Base-by-base conservation (phyloP, 1,284 basidiomycete genomes). In the Porogramme epimiltina region DNA sequence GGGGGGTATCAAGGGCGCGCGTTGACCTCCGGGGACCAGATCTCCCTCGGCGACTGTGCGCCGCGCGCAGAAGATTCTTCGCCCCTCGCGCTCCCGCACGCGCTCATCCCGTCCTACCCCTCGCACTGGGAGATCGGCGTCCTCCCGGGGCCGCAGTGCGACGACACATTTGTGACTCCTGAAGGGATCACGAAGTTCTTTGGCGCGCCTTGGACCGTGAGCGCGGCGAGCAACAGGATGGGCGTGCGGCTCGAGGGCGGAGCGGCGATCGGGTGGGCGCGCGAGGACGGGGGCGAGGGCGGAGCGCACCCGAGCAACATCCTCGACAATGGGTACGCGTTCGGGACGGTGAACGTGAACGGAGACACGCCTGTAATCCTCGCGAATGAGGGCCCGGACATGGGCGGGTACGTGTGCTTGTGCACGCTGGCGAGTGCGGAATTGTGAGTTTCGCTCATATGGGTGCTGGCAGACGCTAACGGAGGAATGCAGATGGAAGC, bases 241-340 rank as follows among this genome's bases (percentile, higher is more conserved):
- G 81, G 82, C 11, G 78, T 84, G 36, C 74, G 81, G 8, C 56
- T 70, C 13, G 73, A 81, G 43, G 73, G 76, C 66, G 28, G 8
- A 13, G 13, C 74, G 0, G 74, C 71, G n/a, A 74, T 88, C 40
- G 58, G 70, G 9, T 90, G 85, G 84, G 78, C 85, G 0, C 73
- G 86, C 34, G 55, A 64, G 16, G 81, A 75, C 46, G 87, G 87
- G 15, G 86, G 86, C 0, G 81, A 88, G 62, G 87, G 87, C 6
- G 87, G 87, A 0, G 80, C 81, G 11, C 88, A 90, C 65, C 86
- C 87, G 0, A 82, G 79, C 36, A 89, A 89, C 60, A 82, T 89
- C 43, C 75, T 87, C 19, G 86, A 89, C 58, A 84, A 86, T 52
- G 84, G 80, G 2, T 89, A 89, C 62, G 77, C 80, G 0, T 69